Evolutionary conservation across 2,329 filamentous ascomycete species (phyloP), one percentile per base, ranked within the genome.

Genomic region (Graphilbum fragrans): DNA sequence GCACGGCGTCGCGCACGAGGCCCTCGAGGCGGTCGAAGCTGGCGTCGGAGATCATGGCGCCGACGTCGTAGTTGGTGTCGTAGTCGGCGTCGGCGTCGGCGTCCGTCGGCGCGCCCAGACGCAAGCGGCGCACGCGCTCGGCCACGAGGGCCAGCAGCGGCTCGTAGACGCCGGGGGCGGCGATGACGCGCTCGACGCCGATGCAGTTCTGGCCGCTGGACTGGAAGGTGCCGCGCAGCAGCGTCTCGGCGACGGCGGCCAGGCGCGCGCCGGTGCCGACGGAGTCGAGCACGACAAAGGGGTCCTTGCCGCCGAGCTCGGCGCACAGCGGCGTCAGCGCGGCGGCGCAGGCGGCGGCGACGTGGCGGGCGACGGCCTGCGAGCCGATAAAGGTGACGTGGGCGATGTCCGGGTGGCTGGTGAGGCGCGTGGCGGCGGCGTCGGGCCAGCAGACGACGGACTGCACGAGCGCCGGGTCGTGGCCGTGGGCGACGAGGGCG

Each of bases 321-420:
- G 93, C 82, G 34, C 87, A 82, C 2, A 95, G 74, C 5, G 90
- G 90, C 3, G 77, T 95, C n/a, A 98, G 71, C 17, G 76, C 71
- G 59, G 83, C 87, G 22, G 92, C 85, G 12, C 92, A 88, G 4
- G 83, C 87, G 45, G 80, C 78, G 49, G 86, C 88, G 34, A 98
- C 92, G 52, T 86, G 76, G 59, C 92, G 85, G 17, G 88, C 92
- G 11, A 96, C 83, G 2, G 81, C 73, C 38, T 82, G 77, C 38
- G 86, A 94, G 49, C 92, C 92, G 58, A 98, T 96, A 63, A 98
- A 98, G 17, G 92, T 96, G 49, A 98, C 71, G 60, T 98, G 92
- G 35, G 79, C 73, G 54, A 98, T 83, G 22, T 70, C 76, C 1
- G 82, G 80, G 59, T 96, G 92, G 10, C 83, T 86, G 2, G 88